Evolutionary conservation across 768 basidiomycete genomes (phyloP), one percentile per base, ranked within the genome.

Genomic region (Porpolomopsis calyptriformis): DNA sequence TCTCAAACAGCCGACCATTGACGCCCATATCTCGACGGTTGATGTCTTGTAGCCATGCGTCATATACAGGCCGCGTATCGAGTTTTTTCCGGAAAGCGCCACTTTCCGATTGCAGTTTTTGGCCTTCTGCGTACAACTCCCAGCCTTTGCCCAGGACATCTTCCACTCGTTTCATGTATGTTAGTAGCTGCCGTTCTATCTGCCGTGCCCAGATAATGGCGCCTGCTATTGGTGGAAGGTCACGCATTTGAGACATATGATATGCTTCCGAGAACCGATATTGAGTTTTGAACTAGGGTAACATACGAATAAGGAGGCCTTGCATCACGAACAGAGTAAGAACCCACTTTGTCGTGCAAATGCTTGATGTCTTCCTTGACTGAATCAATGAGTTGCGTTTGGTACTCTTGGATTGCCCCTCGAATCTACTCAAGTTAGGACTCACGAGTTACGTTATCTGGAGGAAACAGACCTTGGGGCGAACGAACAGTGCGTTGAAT

Each of bases 141-240:
- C 96, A 99, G 5, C 91, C 94, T 63, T 91, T 94, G 4, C 94
- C 87, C 6, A 99, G 80, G 2, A 99, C 96, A 60, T 98, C 94
- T 58, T 98, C 96, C 42, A 98, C 94, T 12, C 94, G 85, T 62
- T 93, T 94, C 94, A 99, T 99, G 69, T 98, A 97, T 1, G 90
- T 82, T 48, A 85, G 73, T 2, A 99, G 78, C 58, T 99, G 96
- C 3, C 92, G 80, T 57, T 97, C 94, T 50, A 99, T 99, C 68
- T 98, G 96, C n/a, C 85, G 77, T 0, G 96, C 94, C 96, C 96
- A 99, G 55, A 94, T 90, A 62, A 98, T 96, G 14, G 96, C 89
- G 22, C 92, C 90, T 1, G 96, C 89, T 45, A 99, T 96, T n/a
- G 93, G 91, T 1, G 94, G 94, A 8, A 98, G 72, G 61, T 99